These are phyloP conservation scores for Cochlearia excelsa DNA, from an alignment of 345 rosid species.

Conservation along the genomic window DNA sequence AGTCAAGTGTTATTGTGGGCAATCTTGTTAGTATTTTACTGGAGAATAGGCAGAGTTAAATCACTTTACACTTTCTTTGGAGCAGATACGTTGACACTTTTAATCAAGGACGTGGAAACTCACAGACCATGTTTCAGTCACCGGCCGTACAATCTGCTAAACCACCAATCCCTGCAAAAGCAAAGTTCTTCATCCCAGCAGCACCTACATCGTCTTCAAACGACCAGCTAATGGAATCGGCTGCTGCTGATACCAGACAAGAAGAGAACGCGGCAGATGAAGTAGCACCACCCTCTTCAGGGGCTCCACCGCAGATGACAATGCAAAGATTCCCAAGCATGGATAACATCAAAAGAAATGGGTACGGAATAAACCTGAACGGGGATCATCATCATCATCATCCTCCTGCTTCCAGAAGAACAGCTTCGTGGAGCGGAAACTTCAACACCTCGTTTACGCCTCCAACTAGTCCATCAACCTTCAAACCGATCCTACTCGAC, in stretches of 20 bases:
- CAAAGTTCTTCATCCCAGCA: conserved; percentile 81
- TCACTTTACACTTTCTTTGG: neutral
- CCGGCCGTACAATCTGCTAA: conserved; percentile 60
- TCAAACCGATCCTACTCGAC: conserved; percentile 35
- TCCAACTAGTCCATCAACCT: conserved; percentile 26
- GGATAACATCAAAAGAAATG: conserved; percentile 52
- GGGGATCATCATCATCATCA: conserved; percentile 20
- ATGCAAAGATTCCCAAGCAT: conserved; percentile 69
- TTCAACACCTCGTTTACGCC: conserved; percentile 41
- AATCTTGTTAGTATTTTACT: neutral
- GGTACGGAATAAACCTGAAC: conserved; percentile 27
- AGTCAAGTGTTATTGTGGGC: neutral
- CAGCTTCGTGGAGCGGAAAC: conserved; percentile 93
- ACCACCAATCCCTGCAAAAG: conserved; percentile 63
- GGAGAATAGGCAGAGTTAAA: neutral
- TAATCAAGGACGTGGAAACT: conserved; percentile 77
- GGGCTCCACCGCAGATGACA: conserved; percentile 35
- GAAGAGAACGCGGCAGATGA: conserved; percentile 32
- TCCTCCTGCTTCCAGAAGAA: conserved; percentile 46
- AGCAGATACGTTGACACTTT: conserved; percentile 36
- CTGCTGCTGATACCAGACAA: conserved; percentile 46
- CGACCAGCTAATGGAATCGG: conserved; percentile 50
- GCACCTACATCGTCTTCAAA: conserved; percentile 39
- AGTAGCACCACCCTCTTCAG: conserved; percentile 14
- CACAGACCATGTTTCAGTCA: conserved; percentile 62